phyloP scores from a whole-genome alignment of 2,329 filamentous ascomycete genomes.

The Chaetomiaceae sp. region DNA sequence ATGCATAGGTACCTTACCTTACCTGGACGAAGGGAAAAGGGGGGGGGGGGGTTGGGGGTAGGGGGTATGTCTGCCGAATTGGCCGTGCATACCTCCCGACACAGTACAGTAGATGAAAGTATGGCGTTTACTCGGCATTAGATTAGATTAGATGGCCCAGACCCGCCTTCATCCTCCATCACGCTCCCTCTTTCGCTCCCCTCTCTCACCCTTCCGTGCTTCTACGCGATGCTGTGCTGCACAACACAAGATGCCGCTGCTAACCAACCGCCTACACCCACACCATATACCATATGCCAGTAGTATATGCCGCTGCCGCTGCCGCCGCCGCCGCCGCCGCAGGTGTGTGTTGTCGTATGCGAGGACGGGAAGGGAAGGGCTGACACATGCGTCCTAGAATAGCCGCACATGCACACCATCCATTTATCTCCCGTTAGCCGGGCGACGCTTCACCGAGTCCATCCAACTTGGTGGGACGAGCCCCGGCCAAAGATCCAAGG shows the following conservation, averaged over 20 bases:
- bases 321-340: conserved; percentile 2
- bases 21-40: too few species aligned
- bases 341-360: neutral
- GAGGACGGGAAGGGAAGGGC: neutral
- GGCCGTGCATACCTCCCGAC: neutral
- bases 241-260: neutral
- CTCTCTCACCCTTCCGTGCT: too few species aligned
- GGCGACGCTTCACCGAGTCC: neutral
- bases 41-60: too few species aligned
- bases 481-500: too few species aligned
- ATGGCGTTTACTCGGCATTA: too few species aligned
- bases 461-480: conserved; percentile 8
- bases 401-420: conserved; percentile 2
- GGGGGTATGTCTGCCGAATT: neutral
- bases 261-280: neutral
- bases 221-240: neutral
- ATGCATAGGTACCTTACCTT: neutral
- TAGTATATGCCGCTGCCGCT: neutral
- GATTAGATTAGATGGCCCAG: too few species aligned
- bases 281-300: neutral
- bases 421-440: neutral
- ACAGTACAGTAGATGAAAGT: too few species aligned
- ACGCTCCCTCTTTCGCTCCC: neutral
- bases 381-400: neutral
- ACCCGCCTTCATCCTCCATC: too few species aligned